Base-by-base conservation (phyloP, 23 red algal genomes). In the Gracilariopsis chorda region DNA sequence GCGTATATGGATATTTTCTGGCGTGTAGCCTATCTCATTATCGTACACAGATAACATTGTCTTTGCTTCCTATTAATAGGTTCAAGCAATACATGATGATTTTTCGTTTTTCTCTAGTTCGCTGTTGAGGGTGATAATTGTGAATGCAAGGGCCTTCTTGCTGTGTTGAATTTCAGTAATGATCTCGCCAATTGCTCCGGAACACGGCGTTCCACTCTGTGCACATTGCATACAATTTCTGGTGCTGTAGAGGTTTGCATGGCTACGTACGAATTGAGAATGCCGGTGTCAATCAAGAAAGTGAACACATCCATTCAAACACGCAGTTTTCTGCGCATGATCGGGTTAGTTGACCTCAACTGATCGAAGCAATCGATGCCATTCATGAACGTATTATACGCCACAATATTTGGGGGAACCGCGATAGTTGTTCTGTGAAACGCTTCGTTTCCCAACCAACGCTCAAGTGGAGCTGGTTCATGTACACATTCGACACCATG, bases 361-460 rank as follows among this genome's bases (percentile, higher is more conserved):
- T 77, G 71, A 46, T 77, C 4, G 21, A 77, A 77, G 32, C 71
- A 40, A 48, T 77, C 71, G 25, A 48, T 27, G 19, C 37, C 35
- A 7, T 77, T 77, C 71, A 48, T 77, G 21, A 77, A 77, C 12
- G 7, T 25, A 77, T 77, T 29, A 48, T 48, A 77, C 47, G 71
- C 71, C 5, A 77, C 71, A 52, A 77, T 52, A 2, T 17, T 9
- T 5, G 71, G 3, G 2, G 40, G 24, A 12, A 77, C 71, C 21
- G 34, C n/a, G n/a, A n/a, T n/a, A n/a, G n/a, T n/a, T n/a, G n/a
- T n/a, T n/a, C 25, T 41, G 71, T 52, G 34, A 32, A 77, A 48
- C 4, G 28, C 47, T 10, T 77, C 40, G 3, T 77, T 5, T 13
- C 71, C 71, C 37, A 6, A 45, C 71, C 71, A 48, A 45, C 47